A percentile compares a stretch with the other conserved stretches of the same genome.
Evolutionary conservation across 371 early-diverging fungal species (phyloP).

Genomic region (Amoeboaphelidium protococcarum): DNA sequence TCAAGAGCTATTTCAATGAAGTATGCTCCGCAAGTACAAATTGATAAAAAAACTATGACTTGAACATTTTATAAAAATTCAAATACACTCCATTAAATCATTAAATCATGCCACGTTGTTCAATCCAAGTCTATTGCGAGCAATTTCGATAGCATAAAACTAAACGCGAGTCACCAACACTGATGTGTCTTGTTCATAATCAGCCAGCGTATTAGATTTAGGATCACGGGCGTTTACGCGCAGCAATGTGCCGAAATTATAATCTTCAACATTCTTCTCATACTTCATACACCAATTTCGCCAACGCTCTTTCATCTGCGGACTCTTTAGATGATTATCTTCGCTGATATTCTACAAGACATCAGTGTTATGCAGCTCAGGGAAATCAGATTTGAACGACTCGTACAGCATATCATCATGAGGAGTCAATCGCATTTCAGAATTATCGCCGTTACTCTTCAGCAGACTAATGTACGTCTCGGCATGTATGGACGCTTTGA

Average conservation of each 20-base stretch:
- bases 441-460: conserved; percentile 26
- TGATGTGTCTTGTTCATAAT: conserved; percentile 51
- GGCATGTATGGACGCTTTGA: conserved; percentile 58
- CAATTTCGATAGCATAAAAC: conserved; percentile 71
- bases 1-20: conserved; percentile 26
- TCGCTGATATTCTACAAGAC: conserved; percentile 45
- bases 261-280: conserved; percentile 56
- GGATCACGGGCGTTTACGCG: conserved; percentile 33
- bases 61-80: too few species aligned
- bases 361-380: conserved; percentile 32
- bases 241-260: conserved; percentile 67
- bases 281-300: conserved; percentile 43
- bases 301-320: conserved; percentile 60
- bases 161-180: conserved; percentile 36
- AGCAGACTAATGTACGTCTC: conserved; percentile 68
- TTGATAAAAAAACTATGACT: too few species aligned
- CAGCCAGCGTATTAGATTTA: conserved; percentile 49
- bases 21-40: too few species aligned
- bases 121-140: conserved; percentile 50
- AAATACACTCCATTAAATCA: too few species aligned
- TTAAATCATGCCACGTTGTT: too few species aligned
- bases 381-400: conserved; percentile 21
- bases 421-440: conserved; percentile 32
- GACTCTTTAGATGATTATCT: conserved; percentile 43
- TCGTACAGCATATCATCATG: background rate